These are phyloP conservation scores for Lasiodiplodia sp. DNA, from an alignment of 2,329 filamentous ascomycete genomes.

Conservation along the genomic window DNA sequence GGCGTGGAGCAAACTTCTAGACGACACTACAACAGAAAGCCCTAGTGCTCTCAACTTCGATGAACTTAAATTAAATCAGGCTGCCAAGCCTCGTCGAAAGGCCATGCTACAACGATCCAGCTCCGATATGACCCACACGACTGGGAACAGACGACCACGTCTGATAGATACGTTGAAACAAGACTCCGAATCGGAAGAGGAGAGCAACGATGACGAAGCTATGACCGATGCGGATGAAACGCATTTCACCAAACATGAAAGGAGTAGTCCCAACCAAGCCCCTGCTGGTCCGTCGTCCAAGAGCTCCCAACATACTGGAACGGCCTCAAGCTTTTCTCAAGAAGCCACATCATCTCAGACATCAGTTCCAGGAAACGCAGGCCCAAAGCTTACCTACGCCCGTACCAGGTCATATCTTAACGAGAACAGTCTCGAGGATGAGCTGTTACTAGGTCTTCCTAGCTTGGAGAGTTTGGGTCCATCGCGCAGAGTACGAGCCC, in stretches of 20 bases:
- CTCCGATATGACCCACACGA: slow-evolving; percentile 17
- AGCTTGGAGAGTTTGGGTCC: slow-evolving; percentile 34
- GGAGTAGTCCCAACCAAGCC: not conserved
- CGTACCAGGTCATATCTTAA: slow-evolving; percentile 66
- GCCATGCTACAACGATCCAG: slow-evolving; percentile 19
- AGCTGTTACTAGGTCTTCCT: slow-evolving; percentile 39
- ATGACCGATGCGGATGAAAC: slow-evolving; percentile 14
- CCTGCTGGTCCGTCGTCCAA: not conserved
- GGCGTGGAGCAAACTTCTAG: slow-evolving; percentile 44
- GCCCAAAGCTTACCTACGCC: slow-evolving; percentile 65
- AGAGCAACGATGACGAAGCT: slow-evolving; percentile 32
- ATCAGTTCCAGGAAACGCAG: slow-evolving; percentile 2
- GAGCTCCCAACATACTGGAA: slow-evolving; percentile 12
- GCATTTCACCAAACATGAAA: not conserved
- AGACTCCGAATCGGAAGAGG: slow-evolving; percentile 8
- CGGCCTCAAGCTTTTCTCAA: slow-evolving; percentile 2
- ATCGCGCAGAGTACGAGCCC: slow-evolving; percentile 4
- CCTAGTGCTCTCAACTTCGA: slow-evolving; percentile 43
- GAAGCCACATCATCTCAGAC: slow-evolving; percentile 21
- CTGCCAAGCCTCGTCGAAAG: slow-evolving; percentile 3
- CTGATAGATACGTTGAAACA: slow-evolving; percentile 38
- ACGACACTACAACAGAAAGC: slow-evolving; percentile 38
- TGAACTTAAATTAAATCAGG: slow-evolving; percentile 40
- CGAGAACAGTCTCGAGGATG: slow-evolving; percentile 56
- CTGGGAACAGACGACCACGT: slow-evolving; percentile 22